Evolutionary conservation across 805 yeast genomes (phyloP), one percentile per base, ranked within the genome.

Genomic region (Naumovozyma castellii): DNA sequence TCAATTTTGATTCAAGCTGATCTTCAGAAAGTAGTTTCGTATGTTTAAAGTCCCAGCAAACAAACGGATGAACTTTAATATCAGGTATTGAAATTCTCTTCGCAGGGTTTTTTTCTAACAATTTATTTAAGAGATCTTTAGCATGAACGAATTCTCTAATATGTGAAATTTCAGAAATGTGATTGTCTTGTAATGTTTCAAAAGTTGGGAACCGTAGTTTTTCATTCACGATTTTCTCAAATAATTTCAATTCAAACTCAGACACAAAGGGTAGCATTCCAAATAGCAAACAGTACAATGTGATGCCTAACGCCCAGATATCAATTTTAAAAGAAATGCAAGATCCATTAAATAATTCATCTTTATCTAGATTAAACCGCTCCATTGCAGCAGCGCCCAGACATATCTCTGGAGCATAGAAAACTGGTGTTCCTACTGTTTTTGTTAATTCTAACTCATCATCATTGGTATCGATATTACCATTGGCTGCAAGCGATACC

Each of bases 371-470:
- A 16, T 46, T 41, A 32, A 44, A 56, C 39, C 50, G 48, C 14
- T 43, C 47, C 27, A 45, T 41, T 3, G 58, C 51, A 16, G 54
- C 59, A 27, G 53, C 58, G 1, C 84, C 78, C 39, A 72, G 70
- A 56, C 96, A 88, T 35, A 88, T 68, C 57, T 92, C 99, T 0
- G 96, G 96, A 0, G 97, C 95, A 53, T 86, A 80, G 59, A 90
- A 90, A 0, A 96, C 97, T 2, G 97, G 97, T 0, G 97, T 90
- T 4, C 97, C 98, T 0, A 94, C 97, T 0, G 97, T 90, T 60
- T 88, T 90, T 1, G 96, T 94, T 45, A 90, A 68, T 51, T 90
- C 97, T 41, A 78, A 65, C 45, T 87, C 96, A 47, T 74, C 69
- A 16, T 47, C 34, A 3, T 50, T 33, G 13, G 46, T 49, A 18